phyloP scores from a whole-genome alignment of 2,329 filamentous ascomycete species.

The Clathrospora elynae region DNA sequence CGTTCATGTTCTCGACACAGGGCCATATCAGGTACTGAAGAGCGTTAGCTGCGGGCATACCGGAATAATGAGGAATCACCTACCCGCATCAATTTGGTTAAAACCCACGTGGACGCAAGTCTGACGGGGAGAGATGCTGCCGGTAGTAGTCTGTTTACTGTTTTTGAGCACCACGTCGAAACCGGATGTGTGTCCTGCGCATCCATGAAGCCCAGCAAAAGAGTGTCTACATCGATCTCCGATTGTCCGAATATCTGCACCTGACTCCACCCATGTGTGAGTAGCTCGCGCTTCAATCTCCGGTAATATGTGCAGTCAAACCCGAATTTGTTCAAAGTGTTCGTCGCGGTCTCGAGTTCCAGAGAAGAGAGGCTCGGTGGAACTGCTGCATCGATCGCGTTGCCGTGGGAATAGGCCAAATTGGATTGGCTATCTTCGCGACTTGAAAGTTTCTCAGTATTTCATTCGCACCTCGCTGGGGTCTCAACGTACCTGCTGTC shows the following conservation, averaged over 20 bases:
- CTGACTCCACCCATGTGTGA: slow-evolving; percentile 42
- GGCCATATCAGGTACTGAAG: slow-evolving; percentile 46
- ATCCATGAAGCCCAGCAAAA: slow-evolving; percentile 43
- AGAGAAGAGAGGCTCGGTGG: slow-evolving; percentile 27
- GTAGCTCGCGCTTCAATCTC: slow-evolving; percentile 39
- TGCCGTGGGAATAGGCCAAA: slow-evolving; percentile 30
- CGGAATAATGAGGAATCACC: slow-evolving; percentile 11
- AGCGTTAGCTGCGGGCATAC: slow-evolving; percentile 13
- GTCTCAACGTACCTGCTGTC: slow-evolving; percentile 37
- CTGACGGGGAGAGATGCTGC: slow-evolving; percentile 33
- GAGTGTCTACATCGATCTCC: slow-evolving; percentile 44
- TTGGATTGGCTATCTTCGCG: slow-evolving; percentile 43
- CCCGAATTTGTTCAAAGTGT: slow-evolving; percentile 37
- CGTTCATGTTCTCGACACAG: slow-evolving; percentile 44
- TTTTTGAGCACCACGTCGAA: slow-evolving; percentile 42
- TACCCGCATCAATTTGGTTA: slow-evolving; percentile 47
- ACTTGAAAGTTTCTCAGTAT: slow-evolving; percentile 32
- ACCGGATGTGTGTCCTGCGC: slow-evolving; percentile 42
- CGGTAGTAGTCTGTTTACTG: slow-evolving; percentile 39
- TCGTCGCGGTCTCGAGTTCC: slow-evolving; percentile 25
- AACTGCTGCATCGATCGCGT: slow-evolving; percentile 24
- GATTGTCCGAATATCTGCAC: slow-evolving; percentile 41
- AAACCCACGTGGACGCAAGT: slow-evolving; percentile 40
- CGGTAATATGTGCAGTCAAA: slow-evolving; percentile 44
- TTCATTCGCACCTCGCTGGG: slow-evolving; percentile 4